These are phyloP conservation scores for Acanthamoeba healyi DNA, from an alignment of 208 protist genomes.

Conservation along the genomic window DNA sequence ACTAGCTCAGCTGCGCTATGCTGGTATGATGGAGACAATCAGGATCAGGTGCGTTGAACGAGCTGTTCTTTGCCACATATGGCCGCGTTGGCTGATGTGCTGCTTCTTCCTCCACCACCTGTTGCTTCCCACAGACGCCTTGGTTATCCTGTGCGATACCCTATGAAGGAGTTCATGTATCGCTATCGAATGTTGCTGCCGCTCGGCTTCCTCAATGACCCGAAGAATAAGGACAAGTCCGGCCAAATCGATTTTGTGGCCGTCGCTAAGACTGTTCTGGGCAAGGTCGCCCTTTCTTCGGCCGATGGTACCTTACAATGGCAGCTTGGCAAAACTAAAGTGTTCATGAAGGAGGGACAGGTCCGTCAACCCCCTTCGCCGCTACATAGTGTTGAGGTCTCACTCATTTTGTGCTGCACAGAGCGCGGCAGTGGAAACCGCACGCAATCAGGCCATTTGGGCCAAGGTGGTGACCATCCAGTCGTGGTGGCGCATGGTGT, in stretches of 20 bases:
- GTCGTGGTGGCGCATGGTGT: conserved; percentile 9
- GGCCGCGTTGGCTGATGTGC: too few species aligned
- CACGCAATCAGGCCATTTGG: background rate
- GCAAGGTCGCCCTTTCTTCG: background rate
- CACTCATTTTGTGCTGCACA: background rate
- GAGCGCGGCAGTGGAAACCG: background rate
- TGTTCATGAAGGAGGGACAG: background rate
- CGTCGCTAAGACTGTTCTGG: background rate
- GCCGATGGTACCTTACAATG: background rate
- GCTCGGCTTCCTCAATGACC: background rate
- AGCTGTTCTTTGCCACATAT: too few species aligned
- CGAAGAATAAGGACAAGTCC: background rate
- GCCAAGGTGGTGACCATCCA: background rate
- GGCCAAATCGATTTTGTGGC: background rate
- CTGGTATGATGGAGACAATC: conserved; percentile 71
- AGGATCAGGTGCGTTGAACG: too few species aligned
- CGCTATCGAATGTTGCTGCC: conserved; percentile 5
- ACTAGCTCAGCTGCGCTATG: conserved; percentile 48
- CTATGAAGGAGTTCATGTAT: conserved; percentile 9
- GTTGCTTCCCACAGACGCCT: too few species aligned
- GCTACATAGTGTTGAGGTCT: background rate
- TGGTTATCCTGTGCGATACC: conserved; percentile 12
- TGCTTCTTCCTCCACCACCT: too few species aligned
- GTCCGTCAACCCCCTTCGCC: background rate
- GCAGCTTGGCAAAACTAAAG: conserved; percentile 37